These are phyloP conservation scores for Rhododendron griersonianum DNA, from an alignment of 148 eudicot genomes.

Conservation along the genomic window DNA sequence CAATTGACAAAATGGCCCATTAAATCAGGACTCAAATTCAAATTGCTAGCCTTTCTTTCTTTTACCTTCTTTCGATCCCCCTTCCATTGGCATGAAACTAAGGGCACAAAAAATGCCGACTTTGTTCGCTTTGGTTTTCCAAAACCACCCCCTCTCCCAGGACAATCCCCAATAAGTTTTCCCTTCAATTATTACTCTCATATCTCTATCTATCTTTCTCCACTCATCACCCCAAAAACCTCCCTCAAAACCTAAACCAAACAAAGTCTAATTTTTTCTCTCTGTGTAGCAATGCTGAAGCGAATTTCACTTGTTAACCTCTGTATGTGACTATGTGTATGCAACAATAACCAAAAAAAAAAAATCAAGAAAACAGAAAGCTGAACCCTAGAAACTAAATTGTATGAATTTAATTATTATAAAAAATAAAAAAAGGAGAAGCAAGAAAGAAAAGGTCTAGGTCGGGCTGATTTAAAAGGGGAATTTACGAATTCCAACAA, in stretches of 20 bases:
- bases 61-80: not conserved
- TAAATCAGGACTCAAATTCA: not conserved
- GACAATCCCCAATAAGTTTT: too few relatives aligned
- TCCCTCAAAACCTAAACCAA: not conserved
- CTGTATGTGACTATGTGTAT: too few relatives aligned
- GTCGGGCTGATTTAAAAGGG: not conserved
- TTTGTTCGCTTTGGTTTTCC: not conserved
- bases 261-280: not conserved
- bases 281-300: not conserved
- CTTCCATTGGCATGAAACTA: not conserved
- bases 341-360: not conserved
- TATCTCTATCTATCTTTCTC: too few relatives aligned
- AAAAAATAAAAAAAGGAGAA: not conserved
- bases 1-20: not conserved
- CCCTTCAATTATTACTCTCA: too few relatives aligned
- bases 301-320: too few relatives aligned
- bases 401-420: not conserved
- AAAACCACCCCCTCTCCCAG: too few relatives aligned
- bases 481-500: not conserved
- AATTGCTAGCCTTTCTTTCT: not conserved
- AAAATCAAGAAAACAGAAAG: not conserved
- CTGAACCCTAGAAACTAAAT: not conserved
- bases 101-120: not conserved
- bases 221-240: not conserved
- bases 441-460: not conserved